Evolutionary conservation across 495 filamentous ascomycete genomes (phyloP).

Genomic region (Neurospora africana): DNA sequence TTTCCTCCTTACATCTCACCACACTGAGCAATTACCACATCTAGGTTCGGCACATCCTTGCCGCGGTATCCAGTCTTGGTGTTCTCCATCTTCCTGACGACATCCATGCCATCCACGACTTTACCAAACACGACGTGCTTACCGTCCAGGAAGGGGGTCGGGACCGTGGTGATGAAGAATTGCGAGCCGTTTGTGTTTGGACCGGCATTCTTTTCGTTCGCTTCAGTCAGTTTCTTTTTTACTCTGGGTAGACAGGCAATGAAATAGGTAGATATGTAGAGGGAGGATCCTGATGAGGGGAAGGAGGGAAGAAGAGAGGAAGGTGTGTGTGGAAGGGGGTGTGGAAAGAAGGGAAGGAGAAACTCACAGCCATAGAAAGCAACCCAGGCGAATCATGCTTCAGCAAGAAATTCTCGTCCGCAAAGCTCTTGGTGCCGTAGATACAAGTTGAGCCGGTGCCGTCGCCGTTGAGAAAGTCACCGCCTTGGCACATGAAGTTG

Average conservation of each 20-base stretch:
- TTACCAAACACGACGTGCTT: constrained; percentile 96
- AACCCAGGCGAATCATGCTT: constrained; percentile 72
- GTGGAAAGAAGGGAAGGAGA: neutral
- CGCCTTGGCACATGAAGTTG: constrained; percentile 93
- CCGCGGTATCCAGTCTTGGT: constrained; percentile 62
- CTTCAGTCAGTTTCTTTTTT: neutral
- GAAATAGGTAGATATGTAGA: neutral
- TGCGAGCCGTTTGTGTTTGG: constrained; percentile 92
- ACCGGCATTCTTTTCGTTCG: constrained; percentile 61
- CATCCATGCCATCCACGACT: constrained; percentile 82
- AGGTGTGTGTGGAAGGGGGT: neutral
- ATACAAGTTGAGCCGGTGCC: constrained; percentile 83
- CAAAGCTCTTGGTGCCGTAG: constrained; percentile 73
- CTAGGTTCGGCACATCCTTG: constrained; percentile 71
- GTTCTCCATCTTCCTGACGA: constrained; percentile 78
- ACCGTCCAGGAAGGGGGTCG: constrained; percentile 79
- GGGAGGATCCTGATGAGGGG: neutral
- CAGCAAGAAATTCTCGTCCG: constrained; percentile 79
- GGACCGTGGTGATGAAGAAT: constrained; percentile 89
- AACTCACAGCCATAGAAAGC: constrained; percentile 83
- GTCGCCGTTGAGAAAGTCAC: constrained; percentile 91
- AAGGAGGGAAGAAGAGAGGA: neutral
- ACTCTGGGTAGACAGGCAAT: neutral
- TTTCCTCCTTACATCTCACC: constrained; percentile 64
- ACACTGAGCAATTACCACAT: constrained; percentile 77